These are phyloP conservation scores for Rhizopogon vinicolor DNA, from an alignment of 768 basidiomycete species.

Conservation along the genomic window DNA sequence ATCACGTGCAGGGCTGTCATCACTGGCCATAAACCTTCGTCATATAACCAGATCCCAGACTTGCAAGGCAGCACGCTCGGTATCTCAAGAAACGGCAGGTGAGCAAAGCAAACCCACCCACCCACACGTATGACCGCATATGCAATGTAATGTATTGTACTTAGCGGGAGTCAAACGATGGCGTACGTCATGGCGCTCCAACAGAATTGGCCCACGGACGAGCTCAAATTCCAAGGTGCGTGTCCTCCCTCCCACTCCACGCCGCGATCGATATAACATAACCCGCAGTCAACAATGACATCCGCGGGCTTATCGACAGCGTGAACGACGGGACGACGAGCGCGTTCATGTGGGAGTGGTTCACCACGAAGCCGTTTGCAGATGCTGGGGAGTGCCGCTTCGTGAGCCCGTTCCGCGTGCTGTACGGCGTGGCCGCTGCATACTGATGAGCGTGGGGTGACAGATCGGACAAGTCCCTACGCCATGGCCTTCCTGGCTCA, in stretches of 20 bases:
- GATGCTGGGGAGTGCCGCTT: constrained; percentile 80
- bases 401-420: constrained; percentile 41
- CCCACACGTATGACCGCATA: not conserved
- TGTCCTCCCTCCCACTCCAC: not conserved
- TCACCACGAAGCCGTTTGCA: constrained; percentile 77
- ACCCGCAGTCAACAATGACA: constrained; percentile 69
- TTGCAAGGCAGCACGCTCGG: constrained; percentile 81
- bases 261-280: not conserved
- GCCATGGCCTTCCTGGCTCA: constrained; percentile 96
- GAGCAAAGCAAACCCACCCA: not conserved
- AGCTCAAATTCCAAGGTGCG: constrained; percentile 69
- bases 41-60: constrained; percentile 66
- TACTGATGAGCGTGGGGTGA: not conserved
- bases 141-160: not conserved
- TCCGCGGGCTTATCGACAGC: constrained; percentile 75
- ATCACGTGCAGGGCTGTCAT: constrained; percentile 77
- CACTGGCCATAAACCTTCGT: constrained; percentile 64
- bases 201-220: constrained; percentile 69
- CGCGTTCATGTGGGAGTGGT: constrained; percentile 96
- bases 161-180: constrained; percentile 89
- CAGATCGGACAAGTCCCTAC: constrained; percentile 85
- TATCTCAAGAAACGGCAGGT: constrained; percentile 87
- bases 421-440: not conserved
- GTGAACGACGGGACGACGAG: constrained; percentile 88
- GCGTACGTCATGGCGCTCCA: constrained; percentile 91